Evolutionary conservation across 257 asterid species (phyloP).

Genomic region (Coffea canephora): DNA sequence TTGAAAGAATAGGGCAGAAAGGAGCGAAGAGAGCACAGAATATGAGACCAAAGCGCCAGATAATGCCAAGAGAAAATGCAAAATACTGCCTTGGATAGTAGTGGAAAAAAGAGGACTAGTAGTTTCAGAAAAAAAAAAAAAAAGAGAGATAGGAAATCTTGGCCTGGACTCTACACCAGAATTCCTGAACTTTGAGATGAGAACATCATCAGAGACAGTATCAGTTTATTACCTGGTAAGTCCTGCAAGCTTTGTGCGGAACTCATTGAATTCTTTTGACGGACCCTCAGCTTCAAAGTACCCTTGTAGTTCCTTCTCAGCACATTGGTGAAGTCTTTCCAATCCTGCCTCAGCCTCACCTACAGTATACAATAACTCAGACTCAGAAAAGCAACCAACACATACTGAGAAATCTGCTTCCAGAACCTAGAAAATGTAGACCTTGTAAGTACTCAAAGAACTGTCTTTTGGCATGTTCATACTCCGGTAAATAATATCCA

Average conservation of each 20-base stretch:
- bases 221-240: conserved; percentile 63
- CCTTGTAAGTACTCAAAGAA: conserved; percentile 96
- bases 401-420: conserved; percentile 11
- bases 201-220: neutral
- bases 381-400: conserved; percentile 13
- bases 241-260: conserved; percentile 92
- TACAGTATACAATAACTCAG: conserved; percentile 27
- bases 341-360: conserved; percentile 98
- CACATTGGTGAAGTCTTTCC: conserved; percentile 97
- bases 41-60: neutral
- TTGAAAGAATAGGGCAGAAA: neutral
- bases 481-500: conserved; percentile 84
- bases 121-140: neutral
- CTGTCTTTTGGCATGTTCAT: conserved; percentile 71
- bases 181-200: neutral
- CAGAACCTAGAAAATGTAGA: conserved; percentile 20
- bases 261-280: conserved; percentile 73
- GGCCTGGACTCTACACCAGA: neutral
- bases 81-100: neutral
- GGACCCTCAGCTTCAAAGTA: conserved; percentile 75
- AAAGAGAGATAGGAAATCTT: neutral
- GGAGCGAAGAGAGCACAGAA: neutral
- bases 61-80: neutral
- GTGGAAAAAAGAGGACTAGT: neutral
- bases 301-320: conserved; percentile 83